A percentile compares a stretch with the other conserved stretches of the same genome.
These are phyloP conservation scores for Quercus phellos DNA, from an alignment of 331 rosid genomes.

Conservation along the genomic window DNA sequence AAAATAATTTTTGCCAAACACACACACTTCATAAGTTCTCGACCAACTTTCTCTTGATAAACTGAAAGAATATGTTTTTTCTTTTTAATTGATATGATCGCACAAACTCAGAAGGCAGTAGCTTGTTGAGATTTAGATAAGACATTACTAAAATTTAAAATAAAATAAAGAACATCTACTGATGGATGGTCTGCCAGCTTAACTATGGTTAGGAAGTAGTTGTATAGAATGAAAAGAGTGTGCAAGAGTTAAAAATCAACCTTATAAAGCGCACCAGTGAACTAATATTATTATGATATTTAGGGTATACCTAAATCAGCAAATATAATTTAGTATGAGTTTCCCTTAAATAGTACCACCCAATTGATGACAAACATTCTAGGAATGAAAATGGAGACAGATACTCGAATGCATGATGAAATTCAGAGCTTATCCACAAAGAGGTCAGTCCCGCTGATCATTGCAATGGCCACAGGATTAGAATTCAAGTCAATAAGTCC, in stretches of 20 bases:
- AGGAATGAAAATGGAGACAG: slow-evolving; percentile 10
- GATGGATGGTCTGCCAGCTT: not conserved
- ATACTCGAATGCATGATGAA: not conserved
- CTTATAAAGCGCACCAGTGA: not conserved
- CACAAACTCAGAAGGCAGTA: not conserved
- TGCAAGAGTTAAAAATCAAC: not conserved
- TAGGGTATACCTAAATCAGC: not conserved
- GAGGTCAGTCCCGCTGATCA: slow-evolving; percentile 13
- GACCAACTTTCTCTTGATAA: not conserved
- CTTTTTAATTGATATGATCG: not conserved
- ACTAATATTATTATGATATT: not conserved
- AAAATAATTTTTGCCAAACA: too few species aligned
- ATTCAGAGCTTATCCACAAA: slow-evolving; percentile 4
- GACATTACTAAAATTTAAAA: not conserved
- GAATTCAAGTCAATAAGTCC: too few species aligned
- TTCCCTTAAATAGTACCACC: not conserved
- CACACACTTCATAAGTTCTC: not conserved
- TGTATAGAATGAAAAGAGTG: slow-evolving; percentile 14
- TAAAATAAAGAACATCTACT: not conserved
- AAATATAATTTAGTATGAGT: not conserved
- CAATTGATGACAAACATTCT: not conserved
- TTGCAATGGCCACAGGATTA: too few species aligned
- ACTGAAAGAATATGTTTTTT: not conserved
- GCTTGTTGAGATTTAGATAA: not conserved
- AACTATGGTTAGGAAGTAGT: slow-evolving; percentile 20